These are phyloP conservation scores for Ophiostoma tasmaniense DNA, from an alignment of 2,329 filamentous ascomycete genomes.

Conservation along the genomic window DNA sequence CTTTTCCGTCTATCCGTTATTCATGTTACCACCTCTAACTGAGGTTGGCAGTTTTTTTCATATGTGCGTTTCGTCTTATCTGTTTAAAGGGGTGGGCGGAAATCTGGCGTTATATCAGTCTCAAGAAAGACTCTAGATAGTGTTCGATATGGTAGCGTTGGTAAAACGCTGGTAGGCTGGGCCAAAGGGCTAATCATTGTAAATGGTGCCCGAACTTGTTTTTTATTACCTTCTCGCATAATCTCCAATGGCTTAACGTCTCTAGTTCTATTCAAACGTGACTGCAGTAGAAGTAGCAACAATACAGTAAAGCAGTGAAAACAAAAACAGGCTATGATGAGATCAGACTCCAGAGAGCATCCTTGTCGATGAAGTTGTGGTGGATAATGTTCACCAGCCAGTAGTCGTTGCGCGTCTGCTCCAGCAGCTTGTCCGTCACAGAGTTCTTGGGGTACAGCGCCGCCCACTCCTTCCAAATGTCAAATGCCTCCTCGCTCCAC, in stretches of 20 bases:
- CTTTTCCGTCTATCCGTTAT: neutral
- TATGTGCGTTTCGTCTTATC: neutral
- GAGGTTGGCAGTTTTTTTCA: neutral
- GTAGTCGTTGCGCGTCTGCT: slow-evolving; percentile 56
- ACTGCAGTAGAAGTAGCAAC: neutral
- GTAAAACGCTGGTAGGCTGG: neutral
- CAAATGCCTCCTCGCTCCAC: slow-evolving; percentile 93
- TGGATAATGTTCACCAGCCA: slow-evolving; percentile 92
- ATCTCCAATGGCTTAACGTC: neutral
- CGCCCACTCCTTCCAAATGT: slow-evolving; percentile 91
- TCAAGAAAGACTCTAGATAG: neutral
- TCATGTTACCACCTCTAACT: neutral
- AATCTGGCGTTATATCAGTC: neutral
- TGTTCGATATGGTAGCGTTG: neutral
- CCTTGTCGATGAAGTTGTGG: slow-evolving; percentile 63
- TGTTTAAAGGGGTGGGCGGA: neutral
- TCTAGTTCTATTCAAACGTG: neutral
- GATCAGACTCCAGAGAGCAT: slow-evolving; percentile 65
- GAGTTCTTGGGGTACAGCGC: slow-evolving; percentile 73
- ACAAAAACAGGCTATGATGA: neutral
- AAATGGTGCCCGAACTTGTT: neutral
- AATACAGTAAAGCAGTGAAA: neutral
- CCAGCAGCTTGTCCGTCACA: slow-evolving; percentile 62
- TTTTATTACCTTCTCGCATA: neutral
- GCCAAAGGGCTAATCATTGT: neutral